Evolutionary conservation across 768 basidiomycete genomes (phyloP).

Genomic region (Auriscalpium vulgare): DNA sequence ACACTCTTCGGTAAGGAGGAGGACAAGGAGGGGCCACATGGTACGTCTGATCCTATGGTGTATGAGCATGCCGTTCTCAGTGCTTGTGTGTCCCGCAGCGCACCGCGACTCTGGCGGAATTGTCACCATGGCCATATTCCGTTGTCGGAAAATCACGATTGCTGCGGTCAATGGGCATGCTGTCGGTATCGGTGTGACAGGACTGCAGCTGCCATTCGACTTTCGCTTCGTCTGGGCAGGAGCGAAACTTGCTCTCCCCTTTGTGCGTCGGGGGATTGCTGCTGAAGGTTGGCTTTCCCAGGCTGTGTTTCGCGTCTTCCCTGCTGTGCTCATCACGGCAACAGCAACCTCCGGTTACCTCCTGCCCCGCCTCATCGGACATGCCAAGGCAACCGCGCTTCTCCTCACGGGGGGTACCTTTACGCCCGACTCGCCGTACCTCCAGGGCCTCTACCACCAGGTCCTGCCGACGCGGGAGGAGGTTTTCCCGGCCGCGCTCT

Average conservation of each 20-base stretch:
- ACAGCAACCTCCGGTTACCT: conserved; percentile 37
- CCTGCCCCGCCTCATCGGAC: conserved; percentile 46
- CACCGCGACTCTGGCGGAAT: conserved; percentile 43
- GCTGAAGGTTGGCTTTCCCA: conserved; percentile 33
- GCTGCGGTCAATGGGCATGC: conserved; percentile 45
- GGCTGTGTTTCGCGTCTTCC: too few species aligned
- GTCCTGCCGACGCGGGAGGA: conserved; percentile 41
- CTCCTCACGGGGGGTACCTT: conserved; percentile 40
- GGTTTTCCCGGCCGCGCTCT: conserved; percentile 44
- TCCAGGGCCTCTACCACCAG: conserved; percentile 38
- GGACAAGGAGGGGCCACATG: conserved; percentile 39
- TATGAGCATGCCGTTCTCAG: background rate
- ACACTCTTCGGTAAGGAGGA: conserved; percentile 28
- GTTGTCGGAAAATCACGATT: conserved; percentile 48
- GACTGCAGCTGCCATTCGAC: conserved; percentile 43
- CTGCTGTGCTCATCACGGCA: too few species aligned
- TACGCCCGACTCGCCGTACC: conserved; percentile 34
- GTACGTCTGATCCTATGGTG: conserved; percentile 19
- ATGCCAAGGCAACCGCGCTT: conserved; percentile 43
- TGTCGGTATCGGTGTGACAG: conserved; percentile 43
- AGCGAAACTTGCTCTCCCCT: conserved; percentile 41
- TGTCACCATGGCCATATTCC: conserved; percentile 38
- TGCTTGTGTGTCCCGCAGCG: conserved; percentile 19
- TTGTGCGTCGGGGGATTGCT: conserved; percentile 40
- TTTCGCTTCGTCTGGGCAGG: conserved; percentile 45